Evolutionary conservation across 2,329 filamentous ascomycete species (phyloP).

Genomic region (Coniochaeta prunicola): DNA sequence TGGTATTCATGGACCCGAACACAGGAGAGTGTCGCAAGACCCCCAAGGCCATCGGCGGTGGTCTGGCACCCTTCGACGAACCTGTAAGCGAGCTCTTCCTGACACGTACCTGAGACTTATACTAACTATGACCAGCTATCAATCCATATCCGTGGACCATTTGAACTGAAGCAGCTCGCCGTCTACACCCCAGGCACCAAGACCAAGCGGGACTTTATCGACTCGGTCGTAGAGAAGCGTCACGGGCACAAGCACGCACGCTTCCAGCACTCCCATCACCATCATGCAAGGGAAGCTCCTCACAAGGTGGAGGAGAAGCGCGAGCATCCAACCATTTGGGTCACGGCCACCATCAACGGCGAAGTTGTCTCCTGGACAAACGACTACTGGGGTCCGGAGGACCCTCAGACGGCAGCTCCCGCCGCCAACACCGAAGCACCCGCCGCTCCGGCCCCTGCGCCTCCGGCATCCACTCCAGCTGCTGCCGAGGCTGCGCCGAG

Average conservation of each 20-base stretch:
- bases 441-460: conserved; percentile 3
- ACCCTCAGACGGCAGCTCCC: conserved; percentile 16
- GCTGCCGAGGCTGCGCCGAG: background rate
- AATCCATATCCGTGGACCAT: conserved; percentile 64
- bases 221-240: conserved; percentile 3
- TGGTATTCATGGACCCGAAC: conserved; percentile 50
- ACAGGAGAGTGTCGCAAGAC: conserved; percentile 45
- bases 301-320: conserved; percentile 34
- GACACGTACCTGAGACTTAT: background rate
- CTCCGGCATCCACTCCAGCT: background rate
- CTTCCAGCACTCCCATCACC: conserved; percentile 26
- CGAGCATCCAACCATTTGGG: conserved; percentile 42
- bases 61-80: conserved; percentile 60
- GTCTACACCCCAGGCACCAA: conserved; percentile 51
- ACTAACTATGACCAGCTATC: conserved; percentile 47
- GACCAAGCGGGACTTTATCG: conserved; percentile 24
- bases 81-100: conserved; percentile 45
- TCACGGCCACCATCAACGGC: conserved; percentile 53
- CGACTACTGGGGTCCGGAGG: conserved; percentile 27
- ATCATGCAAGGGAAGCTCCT: background rate
- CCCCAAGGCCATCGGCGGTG: conserved; percentile 47
- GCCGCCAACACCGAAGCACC: conserved; percentile 8
- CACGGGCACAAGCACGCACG: conserved; percentile 15
- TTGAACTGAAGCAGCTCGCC: conserved; percentile 60
- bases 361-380: conserved; percentile 52